Base-by-base conservation (phyloP, 371 early-diverging fungal genomes). In the Mucor ambiguus region DNA sequence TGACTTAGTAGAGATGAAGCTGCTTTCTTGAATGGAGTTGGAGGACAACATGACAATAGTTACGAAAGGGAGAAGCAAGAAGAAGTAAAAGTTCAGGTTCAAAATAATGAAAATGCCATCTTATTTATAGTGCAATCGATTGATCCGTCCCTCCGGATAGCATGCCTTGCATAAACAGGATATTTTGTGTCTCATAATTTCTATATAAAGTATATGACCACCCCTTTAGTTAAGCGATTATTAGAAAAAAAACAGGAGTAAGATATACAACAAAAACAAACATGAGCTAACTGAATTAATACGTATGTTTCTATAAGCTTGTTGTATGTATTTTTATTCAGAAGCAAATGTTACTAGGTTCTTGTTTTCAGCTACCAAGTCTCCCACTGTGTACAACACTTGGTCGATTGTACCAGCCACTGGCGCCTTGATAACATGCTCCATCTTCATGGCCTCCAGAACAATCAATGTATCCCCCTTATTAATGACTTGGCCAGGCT, bases 371-470 rank as follows among this genome's bases (percentile, higher is more conserved):
- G 84, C 92, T 26, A 96, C 98, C 65, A 96, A 77, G 37, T 96
- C 95, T 33, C 97, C 98, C 2, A 92, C 92, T 38, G 75, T 84
- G 77, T 90, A 95, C 67, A 87, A 62, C 24, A 96, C 87, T 63
- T 89, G 85, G 54, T 88, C 84, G 58, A 97, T 79, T 5, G 81
- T 84, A 33, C 95, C 98, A 26, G 86, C 83, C 35, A 78, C 67
- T 5, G 97, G 96, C 5, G 96, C 90, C 76, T 90, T 91, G 69
- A 98, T 92, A 54, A 94, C 88, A 68, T 98, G 96, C 83, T 97
- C 97, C 98, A 98, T 98, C 86, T 98, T 98, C 98, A 98, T 98
- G 22, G 98, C 98, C 72, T 98, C 98, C 46, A 98, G 82, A 29
- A 98, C 86, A 1, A 97, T 77, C 56, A 98, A 76, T 20, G 90